Conservation (phyloP, 2,329 filamentous ascomycete genomes). For the Nemania diffusa region DNA sequence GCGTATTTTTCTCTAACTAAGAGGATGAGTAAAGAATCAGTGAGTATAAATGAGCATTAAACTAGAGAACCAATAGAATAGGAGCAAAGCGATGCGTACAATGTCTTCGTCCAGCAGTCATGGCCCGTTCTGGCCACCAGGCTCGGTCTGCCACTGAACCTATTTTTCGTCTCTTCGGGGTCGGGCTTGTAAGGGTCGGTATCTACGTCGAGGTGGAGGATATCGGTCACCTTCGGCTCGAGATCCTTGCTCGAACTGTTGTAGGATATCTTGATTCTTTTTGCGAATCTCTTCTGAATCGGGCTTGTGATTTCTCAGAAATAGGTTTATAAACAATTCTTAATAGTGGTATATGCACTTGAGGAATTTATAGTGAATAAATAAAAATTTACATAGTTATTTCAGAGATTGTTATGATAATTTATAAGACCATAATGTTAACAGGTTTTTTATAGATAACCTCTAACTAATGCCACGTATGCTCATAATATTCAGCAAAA, state of each 20-base stretch:
- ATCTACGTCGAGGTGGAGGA: background rate
- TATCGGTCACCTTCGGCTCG: constrained; percentile 2
- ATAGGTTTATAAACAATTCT: background rate
- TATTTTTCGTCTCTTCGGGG: constrained; percentile 1
- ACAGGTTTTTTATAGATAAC: constrained; percentile 5
- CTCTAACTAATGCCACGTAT: background rate
- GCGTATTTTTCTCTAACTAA: too few species aligned
- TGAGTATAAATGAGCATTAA: too few species aligned
- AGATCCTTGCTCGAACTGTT: background rate
- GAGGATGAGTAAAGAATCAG: too few species aligned
- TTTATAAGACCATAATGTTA: background rate
- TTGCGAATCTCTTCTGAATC: background rate
- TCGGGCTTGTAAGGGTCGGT: constrained; percentile 5
- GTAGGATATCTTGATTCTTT: constrained; percentile 6
- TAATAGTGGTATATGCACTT: constrained; percentile 10
- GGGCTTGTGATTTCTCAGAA: background rate
- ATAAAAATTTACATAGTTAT: constrained; percentile 8
- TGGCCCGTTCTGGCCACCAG: constrained; percentile 17
- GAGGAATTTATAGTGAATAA: background rate
- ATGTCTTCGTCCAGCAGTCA: constrained; percentile 7
- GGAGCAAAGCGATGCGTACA: too few species aligned
- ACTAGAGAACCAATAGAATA: too few species aligned
- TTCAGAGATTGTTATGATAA: constrained; percentile 1
- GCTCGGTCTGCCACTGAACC: constrained; percentile 18
- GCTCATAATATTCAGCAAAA: background rate